Conservation (phyloP, 1,284 basidiomycete genomes). For the Cutaneotrichosporon sp. region DNA sequence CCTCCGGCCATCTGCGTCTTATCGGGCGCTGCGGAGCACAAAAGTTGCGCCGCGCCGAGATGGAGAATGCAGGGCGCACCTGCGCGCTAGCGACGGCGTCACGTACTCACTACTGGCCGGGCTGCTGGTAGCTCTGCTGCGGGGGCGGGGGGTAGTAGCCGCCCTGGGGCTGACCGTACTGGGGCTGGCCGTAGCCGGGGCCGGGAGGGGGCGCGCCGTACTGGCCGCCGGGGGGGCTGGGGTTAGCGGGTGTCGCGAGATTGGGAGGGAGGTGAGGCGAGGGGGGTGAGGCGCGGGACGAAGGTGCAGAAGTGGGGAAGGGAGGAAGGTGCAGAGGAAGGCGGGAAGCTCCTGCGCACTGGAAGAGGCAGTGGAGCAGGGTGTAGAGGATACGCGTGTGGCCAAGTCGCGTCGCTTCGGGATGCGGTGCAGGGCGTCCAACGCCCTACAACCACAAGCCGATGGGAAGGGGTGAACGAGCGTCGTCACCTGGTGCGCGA, state of each 20-base stretch:
- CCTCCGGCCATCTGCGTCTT: not conserved
- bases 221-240: slow-evolving; percentile 7
- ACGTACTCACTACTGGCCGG: slow-evolving; percentile 31
- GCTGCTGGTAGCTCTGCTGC: slow-evolving; percentile 32
- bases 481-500: too few relatives aligned
- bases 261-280: not conserved
- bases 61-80: not conserved
- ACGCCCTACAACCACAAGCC: too few relatives aligned
- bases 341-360: too few relatives aligned
- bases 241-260: slow-evolving; percentile 3
- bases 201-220: slow-evolving; percentile 21
- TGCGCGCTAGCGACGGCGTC: not conserved
- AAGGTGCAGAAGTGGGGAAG: not conserved
- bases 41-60: not conserved
- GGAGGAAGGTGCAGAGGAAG: not conserved
- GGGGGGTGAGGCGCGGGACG: not conserved
- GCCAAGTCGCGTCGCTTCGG: too few relatives aligned
- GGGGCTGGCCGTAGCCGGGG: slow-evolving; percentile 26
- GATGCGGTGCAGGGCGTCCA: too few relatives aligned
- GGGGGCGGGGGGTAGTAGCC: slow-evolving; percentile 47
- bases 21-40: too few relatives aligned
- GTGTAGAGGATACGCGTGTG: too few relatives aligned
- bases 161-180: slow-evolving; percentile 30
- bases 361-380: too few relatives aligned
- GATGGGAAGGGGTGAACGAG: too few relatives aligned